Base-by-base conservation (phyloP, 495 filamentous ascomycete species). In the Talaromyces wortmannii region DNA sequence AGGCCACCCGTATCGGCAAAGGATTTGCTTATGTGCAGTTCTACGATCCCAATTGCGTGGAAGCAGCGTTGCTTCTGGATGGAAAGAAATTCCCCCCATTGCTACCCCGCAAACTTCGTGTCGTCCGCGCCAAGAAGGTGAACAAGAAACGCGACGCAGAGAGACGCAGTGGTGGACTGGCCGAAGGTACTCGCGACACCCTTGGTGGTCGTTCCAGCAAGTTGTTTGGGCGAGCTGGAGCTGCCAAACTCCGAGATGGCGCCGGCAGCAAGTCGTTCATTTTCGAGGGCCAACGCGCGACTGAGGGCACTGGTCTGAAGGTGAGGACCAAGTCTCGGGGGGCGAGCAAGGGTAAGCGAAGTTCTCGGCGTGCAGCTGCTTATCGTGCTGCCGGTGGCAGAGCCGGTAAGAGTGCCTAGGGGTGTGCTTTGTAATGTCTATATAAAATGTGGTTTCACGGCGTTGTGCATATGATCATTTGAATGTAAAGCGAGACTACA, bases 1-100 rank as follows among this genome's bases (percentile, higher is more conserved):
- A 86, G 45, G 84, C 84, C 48, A 97, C 95, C 17, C 82, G 95
- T 33, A 90, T 99, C 47, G 91, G 94, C 47, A 97, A 99, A 68
- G 95, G 95, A 12, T 90, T 99, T 67, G 95, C 95, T 17, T 99
- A 99, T 62, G 91, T 99, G 33, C 95, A 99, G 62, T 99, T 97
- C 68, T 69, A 92, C 80, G 89, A 97, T 60, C 78, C 75, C 29
- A 96, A 92, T 64, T 75, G 83, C 15, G 92, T 97, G 29, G 95
- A 99, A 65, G 82, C 87, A 32, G 92, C 95, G 2, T 77, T 99
- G 7, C 76, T 94, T 31, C 79, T 90, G 57, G 80, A 95, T 58
- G 92, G 83, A 32, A 95, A 97, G 78, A 92, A 89, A 57, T 97
- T 91, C 68, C 91, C 91, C 7, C 92, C 92, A 0, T 83, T 96